Conservation (phyloP, 202 grass and related monocot genomes). For the Zoysia matrella region DNA sequence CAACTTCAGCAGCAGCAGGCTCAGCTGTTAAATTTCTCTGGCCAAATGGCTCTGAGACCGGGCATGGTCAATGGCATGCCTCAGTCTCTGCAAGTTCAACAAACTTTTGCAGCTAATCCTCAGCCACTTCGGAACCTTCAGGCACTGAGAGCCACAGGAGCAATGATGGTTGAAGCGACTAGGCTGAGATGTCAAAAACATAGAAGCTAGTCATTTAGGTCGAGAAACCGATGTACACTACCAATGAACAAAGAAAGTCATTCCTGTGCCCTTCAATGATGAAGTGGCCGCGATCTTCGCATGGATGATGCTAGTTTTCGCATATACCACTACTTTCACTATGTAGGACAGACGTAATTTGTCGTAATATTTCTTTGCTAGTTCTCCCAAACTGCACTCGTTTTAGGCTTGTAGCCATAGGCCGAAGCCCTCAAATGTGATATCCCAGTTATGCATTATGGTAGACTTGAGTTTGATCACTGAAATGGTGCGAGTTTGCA, state of each 20-base stretch:
- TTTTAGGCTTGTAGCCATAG: conserved; percentile 28
- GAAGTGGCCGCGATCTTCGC: conserved; percentile 53
- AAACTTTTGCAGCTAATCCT: conserved; percentile 36
- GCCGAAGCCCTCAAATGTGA: neutral
- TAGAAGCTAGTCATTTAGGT: conserved; percentile 33
- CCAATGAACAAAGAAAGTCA: conserved; percentile 39
- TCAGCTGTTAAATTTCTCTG: conserved; percentile 59
- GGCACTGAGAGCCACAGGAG: conserved; percentile 52
- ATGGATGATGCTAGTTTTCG: conserved; percentile 45
- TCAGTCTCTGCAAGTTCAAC: conserved; percentile 57
- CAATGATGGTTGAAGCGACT: conserved; percentile 55
- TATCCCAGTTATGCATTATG: conserved; percentile 5
- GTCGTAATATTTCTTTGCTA: conserved; percentile 16
- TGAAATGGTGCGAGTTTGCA: neutral
- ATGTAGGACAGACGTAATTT: conserved; percentile 42
- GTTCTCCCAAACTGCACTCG: neutral
- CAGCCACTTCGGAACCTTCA: conserved; percentile 10
- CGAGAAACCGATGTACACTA: conserved; percentile 47
- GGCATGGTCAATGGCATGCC: conserved; percentile 64
- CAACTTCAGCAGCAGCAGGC: too few relatives aligned
- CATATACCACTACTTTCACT: conserved; percentile 37
- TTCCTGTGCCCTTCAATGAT: conserved; percentile 51
- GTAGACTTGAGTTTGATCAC: neutral
- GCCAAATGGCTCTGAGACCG: conserved; percentile 65
- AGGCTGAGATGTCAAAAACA: conserved; percentile 31